phyloP scores from a whole-genome alignment of 306 rosid species.

The Quercus mongolica region DNA sequence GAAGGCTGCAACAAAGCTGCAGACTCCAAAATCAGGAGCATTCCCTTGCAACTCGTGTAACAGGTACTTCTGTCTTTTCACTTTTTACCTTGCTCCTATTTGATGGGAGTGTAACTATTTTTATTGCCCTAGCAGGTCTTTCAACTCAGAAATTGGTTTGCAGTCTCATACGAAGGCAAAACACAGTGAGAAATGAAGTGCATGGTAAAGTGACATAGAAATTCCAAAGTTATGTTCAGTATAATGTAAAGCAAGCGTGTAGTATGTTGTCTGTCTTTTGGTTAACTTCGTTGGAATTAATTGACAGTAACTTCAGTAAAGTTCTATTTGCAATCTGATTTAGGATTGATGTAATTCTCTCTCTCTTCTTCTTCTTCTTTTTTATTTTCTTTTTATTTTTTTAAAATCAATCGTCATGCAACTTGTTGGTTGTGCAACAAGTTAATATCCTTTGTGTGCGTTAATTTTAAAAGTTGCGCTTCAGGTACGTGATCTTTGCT shows the following conservation, averaged over 20 bases:
- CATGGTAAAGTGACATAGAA: not conserved
- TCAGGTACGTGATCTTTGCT: not conserved
- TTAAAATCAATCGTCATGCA: not conserved
- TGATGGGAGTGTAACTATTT: not conserved
- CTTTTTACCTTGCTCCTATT: not conserved
- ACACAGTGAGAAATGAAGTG: slow-evolving; percentile 45
- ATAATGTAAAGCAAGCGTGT: not conserved
- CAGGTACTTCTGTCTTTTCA: slow-evolving; percentile 27
- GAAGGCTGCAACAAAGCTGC: slow-evolving; percentile 47
- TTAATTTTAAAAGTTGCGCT: not conserved
- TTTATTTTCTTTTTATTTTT: not conserved
- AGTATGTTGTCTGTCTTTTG: not conserved
- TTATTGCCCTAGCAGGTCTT: slow-evolving; percentile 38
- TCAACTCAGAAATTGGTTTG: slow-evolving; percentile 57
- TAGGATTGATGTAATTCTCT: not conserved
- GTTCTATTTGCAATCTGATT: not conserved
- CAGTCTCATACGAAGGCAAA: slow-evolving; percentile 65
- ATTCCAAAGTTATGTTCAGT: not conserved
- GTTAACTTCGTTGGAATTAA: not conserved
- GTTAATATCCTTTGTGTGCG: not conserved
- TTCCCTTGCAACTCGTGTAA: slow-evolving; percentile 58
- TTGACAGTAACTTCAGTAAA: not conserved
- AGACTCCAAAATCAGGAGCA: slow-evolving; percentile 44
- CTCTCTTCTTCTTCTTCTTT: too few species aligned
- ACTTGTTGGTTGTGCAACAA: not conserved